Evolutionary conservation across 345 rosid genomes (phyloP).

Genomic region (Populus tremula): DNA sequence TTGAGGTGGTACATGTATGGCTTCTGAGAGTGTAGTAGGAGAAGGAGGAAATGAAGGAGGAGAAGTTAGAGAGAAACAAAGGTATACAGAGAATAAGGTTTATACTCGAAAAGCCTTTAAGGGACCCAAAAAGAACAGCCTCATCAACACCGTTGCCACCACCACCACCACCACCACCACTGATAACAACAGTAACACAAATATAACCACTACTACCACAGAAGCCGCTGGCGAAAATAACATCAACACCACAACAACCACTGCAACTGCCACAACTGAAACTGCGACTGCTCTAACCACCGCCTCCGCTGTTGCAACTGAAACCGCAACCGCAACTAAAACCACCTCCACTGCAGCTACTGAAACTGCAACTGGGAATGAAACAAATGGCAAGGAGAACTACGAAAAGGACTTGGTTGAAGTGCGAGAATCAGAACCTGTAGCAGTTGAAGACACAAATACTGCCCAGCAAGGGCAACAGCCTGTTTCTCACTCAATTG

Average conservation of each 20-base stretch:
- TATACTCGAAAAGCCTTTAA: constrained; percentile 74
- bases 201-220: not conserved
- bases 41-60: constrained; percentile 53
- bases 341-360: not conserved
- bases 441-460: constrained; percentile 33
- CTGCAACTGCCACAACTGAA: not conserved
- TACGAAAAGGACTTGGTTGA: constrained; percentile 29
- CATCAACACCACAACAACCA: not conserved
- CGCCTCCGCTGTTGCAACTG: not conserved
- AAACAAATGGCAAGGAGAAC: not conserved
- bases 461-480: constrained; percentile 28
- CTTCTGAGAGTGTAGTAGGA: constrained; percentile 75
- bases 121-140: constrained; percentile 40
- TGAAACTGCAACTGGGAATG: not conserved
- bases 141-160: not conserved
- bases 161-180: not conserved
- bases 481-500: constrained; percentile 22
- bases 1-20: constrained; percentile 66
- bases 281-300: not conserved
- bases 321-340: not conserved
- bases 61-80: constrained; percentile 56
- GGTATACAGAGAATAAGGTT: constrained; percentile 56
- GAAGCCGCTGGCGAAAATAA: not conserved
- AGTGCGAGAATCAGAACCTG: constrained; percentile 31
- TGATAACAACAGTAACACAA: not conserved